Evolutionary conservation across 257 asterid genomes (phyloP).

Genomic region (Nicotiana sylvestris): DNA sequence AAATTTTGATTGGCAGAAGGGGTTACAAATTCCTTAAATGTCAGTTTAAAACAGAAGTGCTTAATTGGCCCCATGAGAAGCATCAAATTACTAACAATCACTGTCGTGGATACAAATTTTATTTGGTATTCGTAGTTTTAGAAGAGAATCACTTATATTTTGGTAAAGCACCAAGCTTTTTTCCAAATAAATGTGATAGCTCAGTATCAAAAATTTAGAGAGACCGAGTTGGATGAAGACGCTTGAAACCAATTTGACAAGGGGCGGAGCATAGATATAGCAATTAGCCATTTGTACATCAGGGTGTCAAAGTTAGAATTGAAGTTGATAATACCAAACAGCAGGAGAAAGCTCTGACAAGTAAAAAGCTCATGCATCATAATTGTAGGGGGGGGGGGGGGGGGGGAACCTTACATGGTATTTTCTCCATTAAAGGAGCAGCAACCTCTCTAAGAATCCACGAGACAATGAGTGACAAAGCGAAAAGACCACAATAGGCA

Average conservation of each 20-base stretch:
- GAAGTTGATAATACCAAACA: not conserved
- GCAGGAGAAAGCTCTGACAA: not conserved
- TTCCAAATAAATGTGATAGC: not conserved
- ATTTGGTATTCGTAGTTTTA: not conserved
- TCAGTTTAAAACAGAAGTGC: not conserved
- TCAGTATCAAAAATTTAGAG: not conserved
- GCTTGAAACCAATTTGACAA: not conserved
- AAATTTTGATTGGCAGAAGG: not conserved
- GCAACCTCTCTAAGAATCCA: slow-evolving; percentile 94
- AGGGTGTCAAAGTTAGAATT: not conserved
- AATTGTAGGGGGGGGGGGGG: not conserved
- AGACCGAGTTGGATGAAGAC: not conserved
- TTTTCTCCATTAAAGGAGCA: slow-evolving; percentile 81
- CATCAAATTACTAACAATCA: not conserved
- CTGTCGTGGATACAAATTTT: not conserved
- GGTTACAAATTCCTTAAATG: not conserved
- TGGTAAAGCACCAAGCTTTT: not conserved
- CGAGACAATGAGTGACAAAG: slow-evolving; percentile 66
- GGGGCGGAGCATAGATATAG: not conserved
- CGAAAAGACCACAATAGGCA: slow-evolving; percentile 84
- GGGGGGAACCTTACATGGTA: slow-evolving; percentile 49
- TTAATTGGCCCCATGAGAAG: not conserved
- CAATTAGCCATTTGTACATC: not conserved
- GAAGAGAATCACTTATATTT: not conserved
- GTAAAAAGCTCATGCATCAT: not conserved